phyloP scores from a whole-genome alignment of 129 eudicot species.

The Centaurea solstitialis region DNA sequence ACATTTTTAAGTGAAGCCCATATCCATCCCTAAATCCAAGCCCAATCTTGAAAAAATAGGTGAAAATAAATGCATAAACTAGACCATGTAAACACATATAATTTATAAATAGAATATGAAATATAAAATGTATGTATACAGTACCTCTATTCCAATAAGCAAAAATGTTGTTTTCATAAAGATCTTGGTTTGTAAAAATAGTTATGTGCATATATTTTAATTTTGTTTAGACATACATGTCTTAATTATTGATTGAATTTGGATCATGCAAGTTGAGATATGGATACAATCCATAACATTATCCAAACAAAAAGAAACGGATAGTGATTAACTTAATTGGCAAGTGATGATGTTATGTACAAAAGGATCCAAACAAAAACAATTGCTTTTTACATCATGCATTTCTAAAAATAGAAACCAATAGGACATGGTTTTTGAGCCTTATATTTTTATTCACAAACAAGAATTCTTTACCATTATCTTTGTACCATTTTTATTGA shows the following conservation, averaged over 20 bases:
- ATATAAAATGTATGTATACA: background rate
- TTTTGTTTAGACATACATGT: background rate
- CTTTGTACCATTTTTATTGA: background rate
- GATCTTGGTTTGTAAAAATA: background rate
- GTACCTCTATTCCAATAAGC: background rate
- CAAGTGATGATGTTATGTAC: conserved; percentile 4
- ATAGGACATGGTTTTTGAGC: background rate
- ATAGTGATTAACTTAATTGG: background rate
- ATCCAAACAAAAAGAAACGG: background rate
- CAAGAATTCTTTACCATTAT: background rate
- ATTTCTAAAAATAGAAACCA: conserved; percentile 11
- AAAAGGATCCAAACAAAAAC: conserved; percentile 17
- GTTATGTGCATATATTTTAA: background rate
- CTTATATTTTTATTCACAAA: background rate
- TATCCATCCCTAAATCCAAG: background rate
- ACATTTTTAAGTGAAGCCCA: background rate
- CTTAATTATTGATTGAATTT: background rate
- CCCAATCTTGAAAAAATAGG: no score
- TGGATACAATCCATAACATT: background rate
- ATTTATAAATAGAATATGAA: background rate
- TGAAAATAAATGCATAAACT: no score
- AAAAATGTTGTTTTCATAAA: background rate
- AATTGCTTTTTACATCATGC: background rate
- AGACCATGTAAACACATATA: no score
- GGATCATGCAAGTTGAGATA: background rate